A percentile compares a stretch with the other conserved stretches of the same genome.
Conservation (phyloP, 2,329 filamentous ascomycete species). For the Colletotrichum neosansevieriae region DNA sequence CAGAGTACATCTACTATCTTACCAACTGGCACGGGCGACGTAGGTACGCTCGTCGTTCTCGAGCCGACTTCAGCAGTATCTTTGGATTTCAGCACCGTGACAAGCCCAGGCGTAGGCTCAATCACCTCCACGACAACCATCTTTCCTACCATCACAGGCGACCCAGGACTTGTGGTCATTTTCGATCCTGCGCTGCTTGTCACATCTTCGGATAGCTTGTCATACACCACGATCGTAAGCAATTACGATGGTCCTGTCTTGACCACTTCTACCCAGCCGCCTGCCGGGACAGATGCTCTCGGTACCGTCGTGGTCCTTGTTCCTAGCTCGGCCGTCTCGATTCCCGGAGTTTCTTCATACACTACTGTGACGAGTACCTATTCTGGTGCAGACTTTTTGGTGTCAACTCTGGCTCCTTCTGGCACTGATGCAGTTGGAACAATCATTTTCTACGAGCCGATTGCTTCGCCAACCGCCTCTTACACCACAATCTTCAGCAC, state of each 20-base stretch:
- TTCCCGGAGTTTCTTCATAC: conserved; percentile 4
- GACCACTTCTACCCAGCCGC: background rate
- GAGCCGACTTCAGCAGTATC: conserved; percentile 7
- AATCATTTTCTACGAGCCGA: conserved; percentile 14
- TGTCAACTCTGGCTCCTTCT: conserved; percentile 9
- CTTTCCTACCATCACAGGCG: background rate
- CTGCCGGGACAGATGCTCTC: conserved; percentile 12
- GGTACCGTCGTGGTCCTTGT: conserved; percentile 17
- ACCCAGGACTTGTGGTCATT: conserved; percentile 10
- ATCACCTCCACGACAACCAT: background rate
- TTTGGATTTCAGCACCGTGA: conserved; percentile 21
- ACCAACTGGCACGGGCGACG: conserved; percentile 13
- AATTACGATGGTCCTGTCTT: conserved; percentile 2
- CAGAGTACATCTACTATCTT: conserved; percentile 7
- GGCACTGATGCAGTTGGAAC: conserved; percentile 11
- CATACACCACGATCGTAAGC: conserved; percentile 12
- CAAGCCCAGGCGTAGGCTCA: background rate
- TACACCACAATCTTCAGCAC: conserved; percentile 6
- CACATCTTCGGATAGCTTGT: background rate
- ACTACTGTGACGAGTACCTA: conserved; percentile 7
- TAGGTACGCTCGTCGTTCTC: conserved; percentile 13
- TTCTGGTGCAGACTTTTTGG: background rate
- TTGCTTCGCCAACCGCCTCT: background rate
- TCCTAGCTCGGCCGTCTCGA: background rate
- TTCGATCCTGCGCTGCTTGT: conserved; percentile 7